Evolutionary conservation across 164 flowering plant genomes (phyloP).

Genomic region (Magnolia kwangsiensis): DNA sequence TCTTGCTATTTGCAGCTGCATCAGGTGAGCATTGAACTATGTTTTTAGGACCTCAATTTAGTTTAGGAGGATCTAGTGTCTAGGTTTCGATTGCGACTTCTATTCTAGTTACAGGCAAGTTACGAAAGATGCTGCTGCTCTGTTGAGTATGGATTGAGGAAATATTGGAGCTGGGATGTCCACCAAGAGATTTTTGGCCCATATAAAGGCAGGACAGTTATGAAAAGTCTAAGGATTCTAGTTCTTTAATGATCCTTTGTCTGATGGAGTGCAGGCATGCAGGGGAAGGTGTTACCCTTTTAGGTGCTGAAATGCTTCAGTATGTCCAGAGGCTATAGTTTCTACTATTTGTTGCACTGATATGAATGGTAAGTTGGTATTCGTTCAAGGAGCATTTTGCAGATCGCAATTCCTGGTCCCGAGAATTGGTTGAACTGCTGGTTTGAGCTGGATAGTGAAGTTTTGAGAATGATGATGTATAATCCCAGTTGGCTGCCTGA

Average conservation of each 20-base stretch:
- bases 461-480: neutral
- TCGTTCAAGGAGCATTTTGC: neutral
- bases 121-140: neutral
- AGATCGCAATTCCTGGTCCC: neutral
- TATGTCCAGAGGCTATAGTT: neutral
- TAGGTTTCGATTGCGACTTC: conserved; percentile 5
- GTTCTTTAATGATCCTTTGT: neutral
- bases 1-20: conserved; percentile 15
- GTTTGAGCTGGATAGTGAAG: neutral
- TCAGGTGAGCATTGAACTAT: conserved; percentile 6
- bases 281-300: neutral
- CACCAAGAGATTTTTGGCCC: neutral
- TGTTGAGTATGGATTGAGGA: neutral
- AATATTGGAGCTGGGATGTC: neutral
- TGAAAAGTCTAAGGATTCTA: neutral
- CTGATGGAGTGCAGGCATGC: neutral
- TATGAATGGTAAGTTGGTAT: neutral
- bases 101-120: neutral
- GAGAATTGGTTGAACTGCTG: neutral
- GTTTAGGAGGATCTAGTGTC: neutral
- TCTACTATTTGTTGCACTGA: neutral
- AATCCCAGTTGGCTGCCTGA: neutral
- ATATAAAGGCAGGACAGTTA: neutral
- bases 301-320: neutral
- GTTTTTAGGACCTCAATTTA: neutral